These are phyloP conservation scores for Solanum sitiens DNA, from an alignment of 257 asterid species.

Conservation along the genomic window DNA sequence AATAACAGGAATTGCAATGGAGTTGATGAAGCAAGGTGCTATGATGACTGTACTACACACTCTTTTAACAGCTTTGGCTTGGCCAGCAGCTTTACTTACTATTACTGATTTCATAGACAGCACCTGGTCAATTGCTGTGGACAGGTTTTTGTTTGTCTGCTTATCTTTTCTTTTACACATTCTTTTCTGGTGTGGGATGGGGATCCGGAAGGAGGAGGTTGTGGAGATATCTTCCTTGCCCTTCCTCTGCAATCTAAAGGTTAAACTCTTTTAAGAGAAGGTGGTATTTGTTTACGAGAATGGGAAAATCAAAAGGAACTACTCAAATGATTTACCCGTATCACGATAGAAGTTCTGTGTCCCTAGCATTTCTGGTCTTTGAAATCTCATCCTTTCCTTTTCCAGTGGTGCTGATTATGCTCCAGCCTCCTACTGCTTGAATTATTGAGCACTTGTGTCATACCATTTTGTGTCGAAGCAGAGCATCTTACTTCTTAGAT, in stretches of 20 bases:
- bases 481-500: neutral
- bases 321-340: neutral
- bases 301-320: neutral
- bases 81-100: conserved; percentile 76
- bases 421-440: neutral
- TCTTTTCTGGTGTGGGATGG: neutral
- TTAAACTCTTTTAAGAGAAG: neutral
- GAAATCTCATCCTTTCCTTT: neutral
- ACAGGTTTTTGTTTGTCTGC: conserved; percentile 40
- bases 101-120: conserved; percentile 80
- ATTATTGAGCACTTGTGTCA: neutral
- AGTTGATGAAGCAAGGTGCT: conserved; percentile 89
- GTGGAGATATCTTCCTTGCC: neutral
- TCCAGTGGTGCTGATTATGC: neutral
- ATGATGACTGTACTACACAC: conserved; percentile 83
- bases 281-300: neutral
- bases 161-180: neutral
- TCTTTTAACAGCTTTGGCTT: conserved; percentile 78
- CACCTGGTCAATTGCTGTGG: conserved; percentile 86
- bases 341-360: neutral
- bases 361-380: neutral
- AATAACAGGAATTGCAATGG: conserved; percentile 52
- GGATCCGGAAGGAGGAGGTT: neutral
- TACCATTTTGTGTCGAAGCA: neutral
- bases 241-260: neutral